Evolutionary conservation across 306 rosid genomes (phyloP).

Genomic region (Begonia peltatifolia): DNA sequence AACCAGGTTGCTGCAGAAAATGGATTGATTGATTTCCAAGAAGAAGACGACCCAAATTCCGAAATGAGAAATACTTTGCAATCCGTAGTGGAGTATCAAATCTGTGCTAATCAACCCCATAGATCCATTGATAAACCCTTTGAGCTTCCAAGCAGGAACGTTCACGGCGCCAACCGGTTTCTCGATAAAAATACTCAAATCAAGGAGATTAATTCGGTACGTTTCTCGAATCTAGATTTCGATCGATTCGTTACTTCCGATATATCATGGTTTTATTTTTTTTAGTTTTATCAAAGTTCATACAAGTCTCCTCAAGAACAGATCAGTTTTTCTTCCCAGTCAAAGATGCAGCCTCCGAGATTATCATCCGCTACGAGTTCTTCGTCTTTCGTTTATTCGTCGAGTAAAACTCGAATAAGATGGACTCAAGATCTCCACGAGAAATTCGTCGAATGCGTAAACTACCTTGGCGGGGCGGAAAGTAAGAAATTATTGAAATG

Average conservation of each 20-base stretch:
- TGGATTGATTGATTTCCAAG: not conserved
- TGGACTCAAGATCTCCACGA: conserved; percentile 8
- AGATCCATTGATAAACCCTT: no score
- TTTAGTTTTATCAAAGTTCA: not conserved
- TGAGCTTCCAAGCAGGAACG: no score
- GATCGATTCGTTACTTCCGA: not conserved
- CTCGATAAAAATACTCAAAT: no score
- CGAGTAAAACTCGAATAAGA: conserved; percentile 4
- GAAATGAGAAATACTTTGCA: not conserved
- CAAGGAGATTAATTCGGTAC: not conserved
- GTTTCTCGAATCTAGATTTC: not conserved
- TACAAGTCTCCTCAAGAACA: not conserved
- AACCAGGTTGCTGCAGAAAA: not conserved
- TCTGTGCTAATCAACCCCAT: not conserved
- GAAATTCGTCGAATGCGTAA: conserved; percentile 3
- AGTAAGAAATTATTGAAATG: conserved; percentile 1
- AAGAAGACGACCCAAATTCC: not conserved
- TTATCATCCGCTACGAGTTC: not conserved
- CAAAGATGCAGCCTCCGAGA: not conserved
- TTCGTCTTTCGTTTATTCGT: no score
- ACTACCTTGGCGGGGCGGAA: conserved; percentile 2
- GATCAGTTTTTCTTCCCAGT: not conserved
- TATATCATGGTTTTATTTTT: not conserved
- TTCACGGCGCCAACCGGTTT: no score
- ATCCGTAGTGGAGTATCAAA: not conserved